A percentile compares a stretch with the other conserved stretches of the same genome.
These are phyloP conservation scores for Penicillium brevicompactum DNA, from an alignment of 2,329 filamentous ascomycete genomes.

Conservation along the genomic window DNA sequence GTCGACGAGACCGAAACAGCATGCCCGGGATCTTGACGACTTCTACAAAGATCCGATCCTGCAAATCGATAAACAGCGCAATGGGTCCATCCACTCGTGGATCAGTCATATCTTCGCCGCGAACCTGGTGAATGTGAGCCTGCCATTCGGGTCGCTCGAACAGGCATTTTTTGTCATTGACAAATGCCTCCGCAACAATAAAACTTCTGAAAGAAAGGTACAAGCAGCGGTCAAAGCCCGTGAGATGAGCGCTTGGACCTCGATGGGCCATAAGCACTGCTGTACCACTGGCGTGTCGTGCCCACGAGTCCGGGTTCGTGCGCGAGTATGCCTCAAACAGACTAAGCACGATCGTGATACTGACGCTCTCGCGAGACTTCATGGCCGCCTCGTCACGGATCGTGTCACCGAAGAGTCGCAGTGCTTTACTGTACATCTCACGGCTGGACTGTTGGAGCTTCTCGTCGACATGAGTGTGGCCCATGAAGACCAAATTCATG, in stretches of 20 bases:
- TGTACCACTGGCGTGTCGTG: constrained; percentile 36
- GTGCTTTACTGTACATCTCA: constrained; percentile 33
- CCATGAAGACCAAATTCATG: constrained; percentile 33
- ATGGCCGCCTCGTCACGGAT: constrained; percentile 26
- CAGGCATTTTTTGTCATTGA: constrained; percentile 33
- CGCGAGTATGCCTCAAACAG: constrained; percentile 39
- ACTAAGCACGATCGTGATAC: constrained; percentile 36
- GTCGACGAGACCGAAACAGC: constrained; percentile 14
- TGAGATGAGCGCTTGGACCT: constrained; percentile 31
- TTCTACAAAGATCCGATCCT: constrained; percentile 28
- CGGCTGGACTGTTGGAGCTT: constrained; percentile 30
- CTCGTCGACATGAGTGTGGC: constrained; percentile 23
- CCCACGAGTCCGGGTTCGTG: constrained; percentile 35
- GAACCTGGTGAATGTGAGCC: constrained; percentile 27
- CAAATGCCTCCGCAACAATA: constrained; percentile 35
- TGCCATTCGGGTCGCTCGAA: constrained; percentile 36
- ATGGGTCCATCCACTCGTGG: constrained; percentile 21
- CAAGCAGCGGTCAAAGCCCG: constrained; percentile 34
- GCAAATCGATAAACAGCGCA: constrained; percentile 26
- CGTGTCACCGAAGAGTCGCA: constrained; percentile 32
- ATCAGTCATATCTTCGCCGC: constrained; percentile 28
- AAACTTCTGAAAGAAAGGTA: constrained; percentile 40
- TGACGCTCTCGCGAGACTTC: constrained; percentile 33
- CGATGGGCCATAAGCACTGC: constrained; percentile 34
- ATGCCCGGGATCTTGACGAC: constrained; percentile 26